These are phyloP conservation scores for Halophytophthora polymorphica DNA, from an alignment of 352 stramenopile species.

Conservation along the genomic window DNA sequence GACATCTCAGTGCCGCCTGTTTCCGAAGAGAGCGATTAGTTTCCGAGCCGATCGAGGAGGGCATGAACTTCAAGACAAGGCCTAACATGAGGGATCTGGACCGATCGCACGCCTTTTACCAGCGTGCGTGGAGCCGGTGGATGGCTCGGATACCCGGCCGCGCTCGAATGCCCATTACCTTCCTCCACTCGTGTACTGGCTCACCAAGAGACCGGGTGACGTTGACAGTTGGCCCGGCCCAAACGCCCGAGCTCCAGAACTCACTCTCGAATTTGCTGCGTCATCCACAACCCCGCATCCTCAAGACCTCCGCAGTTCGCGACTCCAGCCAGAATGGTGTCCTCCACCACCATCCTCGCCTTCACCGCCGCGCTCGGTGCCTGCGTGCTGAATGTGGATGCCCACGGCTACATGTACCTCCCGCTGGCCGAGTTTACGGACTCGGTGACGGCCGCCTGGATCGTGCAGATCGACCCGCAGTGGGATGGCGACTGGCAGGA, in stretches of 20 bases:
- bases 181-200: neutral
- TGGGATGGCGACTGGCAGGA: slow-evolving; percentile 27
- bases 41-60: no score
- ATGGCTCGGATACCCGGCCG: neutral
- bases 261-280: slow-evolving; percentile 22
- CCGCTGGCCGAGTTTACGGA: slow-evolving; percentile 21
- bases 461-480: slow-evolving; percentile 29
- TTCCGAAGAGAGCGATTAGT: no score
- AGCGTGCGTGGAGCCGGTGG: neutral
- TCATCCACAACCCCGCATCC: slow-evolving; percentile 5
- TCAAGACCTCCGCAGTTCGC: slow-evolving; percentile 6
- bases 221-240: no score
- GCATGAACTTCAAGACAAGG: no score
- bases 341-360: slow-evolving; percentile 8
- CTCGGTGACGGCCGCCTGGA: slow-evolving; percentile 14
- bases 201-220: no score
- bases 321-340: slow-evolving; percentile 20
- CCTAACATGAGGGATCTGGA: slow-evolving; percentile 13
- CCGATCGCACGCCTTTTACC: slow-evolving; percentile 22
- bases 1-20: no score
- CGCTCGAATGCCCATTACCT: slow-evolving; percentile 1
- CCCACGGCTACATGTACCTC: slow-evolving; percentile 27
- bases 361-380: slow-evolving; percentile 3
- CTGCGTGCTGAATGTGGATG: slow-evolving; percentile 12
- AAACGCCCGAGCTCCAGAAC: neutral